A percentile compares a stretch with the other conserved stretches of the same genome.
These are phyloP conservation scores for Penstemon eatonii DNA, from an alignment of 257 asterid species.

Conservation along the genomic window DNA sequence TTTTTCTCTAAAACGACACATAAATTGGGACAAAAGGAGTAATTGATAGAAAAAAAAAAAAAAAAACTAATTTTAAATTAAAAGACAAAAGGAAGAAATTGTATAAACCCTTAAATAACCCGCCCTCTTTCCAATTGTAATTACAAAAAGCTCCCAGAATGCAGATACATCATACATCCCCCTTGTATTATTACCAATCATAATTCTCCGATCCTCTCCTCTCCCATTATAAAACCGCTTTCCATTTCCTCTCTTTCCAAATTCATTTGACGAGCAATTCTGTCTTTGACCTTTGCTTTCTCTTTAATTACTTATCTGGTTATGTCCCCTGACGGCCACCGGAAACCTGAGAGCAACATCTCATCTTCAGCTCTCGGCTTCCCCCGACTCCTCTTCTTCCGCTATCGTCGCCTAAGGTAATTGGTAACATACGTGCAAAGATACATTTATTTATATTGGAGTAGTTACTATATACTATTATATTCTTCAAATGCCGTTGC, in stretches of 20 bases:
- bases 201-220: neutral
- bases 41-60: too few relatives aligned
- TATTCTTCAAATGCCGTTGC: conserved; percentile 55
- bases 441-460: neutral
- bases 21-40: too few relatives aligned
- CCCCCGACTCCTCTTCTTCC: conserved; percentile 46
- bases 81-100: too few relatives aligned
- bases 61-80: too few relatives aligned
- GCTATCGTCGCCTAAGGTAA: conserved; percentile 48
- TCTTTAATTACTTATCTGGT: neutral
- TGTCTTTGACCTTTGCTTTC: neutral
- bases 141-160: conserved; percentile 9
- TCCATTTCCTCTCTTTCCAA: neutral
- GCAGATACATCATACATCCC: neutral
- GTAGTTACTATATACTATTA: neutral
- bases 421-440: neutral
- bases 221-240: conserved; percentile 20
- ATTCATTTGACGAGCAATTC: neutral
- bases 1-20: too few relatives aligned
- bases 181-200: conserved; percentile 15
- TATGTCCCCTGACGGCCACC: conserved; percentile 47
- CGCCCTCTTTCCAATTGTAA: neutral
- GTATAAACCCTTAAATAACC: too few relatives aligned
- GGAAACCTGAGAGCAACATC: conserved; percentile 46
- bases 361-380: conserved; percentile 41